phyloP scores from a whole-genome alignment of 2,329 filamentous ascomycete species.

The Zelopaecilomyces penicillatus region DNA sequence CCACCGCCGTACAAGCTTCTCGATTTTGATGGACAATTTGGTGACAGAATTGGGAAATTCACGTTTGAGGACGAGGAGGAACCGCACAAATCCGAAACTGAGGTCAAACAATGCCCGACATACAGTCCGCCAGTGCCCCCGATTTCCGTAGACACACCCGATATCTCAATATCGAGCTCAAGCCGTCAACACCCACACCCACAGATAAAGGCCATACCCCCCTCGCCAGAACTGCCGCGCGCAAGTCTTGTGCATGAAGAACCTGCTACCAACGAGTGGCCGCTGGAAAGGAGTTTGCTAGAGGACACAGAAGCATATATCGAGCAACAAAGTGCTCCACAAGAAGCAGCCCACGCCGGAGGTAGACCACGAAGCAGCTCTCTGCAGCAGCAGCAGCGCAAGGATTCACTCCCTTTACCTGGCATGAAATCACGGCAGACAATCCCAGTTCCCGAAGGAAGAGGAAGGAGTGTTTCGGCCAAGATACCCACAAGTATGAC shows the following conservation, averaged over 20 bases:
- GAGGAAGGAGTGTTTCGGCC: constrained; percentile 40
- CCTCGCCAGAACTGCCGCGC: constrained; percentile 19
- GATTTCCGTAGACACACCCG: no score
- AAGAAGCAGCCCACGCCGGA: constrained; percentile 18
- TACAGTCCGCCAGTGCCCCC: no score
- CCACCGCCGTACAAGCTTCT: constrained; percentile 10
- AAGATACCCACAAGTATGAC: constrained; percentile 29
- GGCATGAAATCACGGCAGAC: constrained; percentile 18
- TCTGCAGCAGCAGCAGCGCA: constrained; percentile 18
- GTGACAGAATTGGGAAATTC: neutral
- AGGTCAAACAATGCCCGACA: no score
- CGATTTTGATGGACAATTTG: neutral
- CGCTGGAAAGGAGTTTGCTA: neutral
- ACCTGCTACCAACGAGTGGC: constrained; percentile 7
- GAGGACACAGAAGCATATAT: neutral
- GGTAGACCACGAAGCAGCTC: constrained; percentile 25
- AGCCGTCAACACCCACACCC: constrained; percentile 7
- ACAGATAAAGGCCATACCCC: constrained; percentile 21
- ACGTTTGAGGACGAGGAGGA: no score
- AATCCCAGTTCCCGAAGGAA: constrained; percentile 28
- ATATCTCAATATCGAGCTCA: no score
- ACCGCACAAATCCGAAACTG: no score
- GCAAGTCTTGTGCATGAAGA: constrained; percentile 16
- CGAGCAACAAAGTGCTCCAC: constrained; percentile 13
- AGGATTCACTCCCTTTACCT: constrained; percentile 12